A percentile compares a stretch with the other conserved stretches of the same genome.
phyloP scores from a whole-genome alignment of 371 early-diverging fungal genomes.

The Haplosporangium sp. region DNA sequence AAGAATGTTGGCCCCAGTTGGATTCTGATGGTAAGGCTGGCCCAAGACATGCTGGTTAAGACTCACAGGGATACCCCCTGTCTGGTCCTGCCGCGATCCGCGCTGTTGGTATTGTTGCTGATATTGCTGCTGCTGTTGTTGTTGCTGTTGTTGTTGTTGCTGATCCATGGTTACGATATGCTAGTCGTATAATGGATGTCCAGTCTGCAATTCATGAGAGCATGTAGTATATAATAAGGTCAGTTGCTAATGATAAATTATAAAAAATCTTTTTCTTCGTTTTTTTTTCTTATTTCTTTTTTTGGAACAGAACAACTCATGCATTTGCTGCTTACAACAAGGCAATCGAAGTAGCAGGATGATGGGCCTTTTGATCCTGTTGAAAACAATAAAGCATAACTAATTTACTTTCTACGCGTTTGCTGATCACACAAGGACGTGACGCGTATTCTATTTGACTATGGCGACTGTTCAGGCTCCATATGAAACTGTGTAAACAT shows the following conservation, averaged over 20 bases:
- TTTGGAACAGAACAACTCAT: neutral
- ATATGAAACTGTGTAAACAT: too few species aligned
- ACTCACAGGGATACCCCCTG: neutral
- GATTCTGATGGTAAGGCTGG: conserved; percentile 12
- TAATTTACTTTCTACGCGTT: conserved; percentile 5
- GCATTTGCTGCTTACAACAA: conserved; percentile 7
- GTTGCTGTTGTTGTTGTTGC: conserved; percentile 35
- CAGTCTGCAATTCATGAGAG: neutral
- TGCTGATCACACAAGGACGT: neutral
- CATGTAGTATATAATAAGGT: neutral
- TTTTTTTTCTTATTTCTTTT: too few species aligned
- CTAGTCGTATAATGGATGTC: conserved; percentile 15
- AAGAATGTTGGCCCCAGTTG: conserved; percentile 8
- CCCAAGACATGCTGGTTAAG: conserved; percentile 3
- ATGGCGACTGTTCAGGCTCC: neutral
- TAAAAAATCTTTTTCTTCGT: neutral
- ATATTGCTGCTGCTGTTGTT: conserved; percentile 26
- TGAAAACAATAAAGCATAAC: neutral
- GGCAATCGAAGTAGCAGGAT: conserved; percentile 3
- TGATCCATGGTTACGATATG: conserved; percentile 20
- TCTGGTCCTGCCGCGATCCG: conserved; percentile 5
- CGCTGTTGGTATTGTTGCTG: conserved; percentile 29
- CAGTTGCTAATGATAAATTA: neutral
- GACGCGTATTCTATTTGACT: neutral
- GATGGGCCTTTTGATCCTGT: neutral